phyloP scores from a whole-genome alignment of 805 yeast genomes.

The Priceomyces carsonii region DNA sequence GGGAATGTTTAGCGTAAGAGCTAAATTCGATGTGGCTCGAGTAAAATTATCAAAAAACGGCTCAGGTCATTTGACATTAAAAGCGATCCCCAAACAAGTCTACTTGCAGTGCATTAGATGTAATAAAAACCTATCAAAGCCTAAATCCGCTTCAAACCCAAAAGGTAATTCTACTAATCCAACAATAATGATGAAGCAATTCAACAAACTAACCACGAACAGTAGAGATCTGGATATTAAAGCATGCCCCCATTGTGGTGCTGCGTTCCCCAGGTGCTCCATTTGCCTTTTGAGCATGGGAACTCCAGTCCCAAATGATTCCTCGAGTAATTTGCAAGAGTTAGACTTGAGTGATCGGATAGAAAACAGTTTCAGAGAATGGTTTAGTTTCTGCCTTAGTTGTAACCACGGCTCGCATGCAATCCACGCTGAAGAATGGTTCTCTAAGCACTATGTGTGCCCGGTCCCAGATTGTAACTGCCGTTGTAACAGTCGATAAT shows the following conservation, averaged over 20 bases:
- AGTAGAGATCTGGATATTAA: conserved; percentile 23
- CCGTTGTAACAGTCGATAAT: conserved; percentile 62
- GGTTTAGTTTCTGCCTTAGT: conserved; percentile 89
- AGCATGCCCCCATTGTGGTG: conserved; percentile 82
- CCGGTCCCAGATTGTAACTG: conserved; percentile 95
- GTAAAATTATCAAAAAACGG: conserved; percentile 59
- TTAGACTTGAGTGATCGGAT: conserved; percentile 19
- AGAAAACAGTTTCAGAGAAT: conserved; percentile 58
- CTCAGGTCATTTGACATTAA: conserved; percentile 47
- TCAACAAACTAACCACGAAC: conserved; percentile 26
- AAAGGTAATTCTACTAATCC: conserved; percentile 15
- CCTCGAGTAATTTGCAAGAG: conserved; percentile 25
- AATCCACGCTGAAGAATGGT: conserved; percentile 96
- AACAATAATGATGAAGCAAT: conserved; percentile 31
- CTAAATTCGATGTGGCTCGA: conserved; percentile 81
- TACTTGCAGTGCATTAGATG: conserved; percentile 81
- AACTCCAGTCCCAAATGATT: conserved; percentile 51
- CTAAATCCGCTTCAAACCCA: conserved; percentile 14
- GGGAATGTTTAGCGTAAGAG: conserved; percentile 75
- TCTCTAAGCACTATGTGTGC: conserved; percentile 79
- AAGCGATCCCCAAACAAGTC: conserved; percentile 68
- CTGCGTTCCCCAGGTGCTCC: conserved; percentile 86
- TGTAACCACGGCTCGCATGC: conserved; percentile 96
- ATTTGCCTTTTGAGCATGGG: conserved; percentile 84
- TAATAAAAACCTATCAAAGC: conserved; percentile 63